Percentiles rank a stretch among this genome's conserved stretches.
Conservation (phyloP, 257 asterid species). For the Nicotiana tabacum region DNA sequence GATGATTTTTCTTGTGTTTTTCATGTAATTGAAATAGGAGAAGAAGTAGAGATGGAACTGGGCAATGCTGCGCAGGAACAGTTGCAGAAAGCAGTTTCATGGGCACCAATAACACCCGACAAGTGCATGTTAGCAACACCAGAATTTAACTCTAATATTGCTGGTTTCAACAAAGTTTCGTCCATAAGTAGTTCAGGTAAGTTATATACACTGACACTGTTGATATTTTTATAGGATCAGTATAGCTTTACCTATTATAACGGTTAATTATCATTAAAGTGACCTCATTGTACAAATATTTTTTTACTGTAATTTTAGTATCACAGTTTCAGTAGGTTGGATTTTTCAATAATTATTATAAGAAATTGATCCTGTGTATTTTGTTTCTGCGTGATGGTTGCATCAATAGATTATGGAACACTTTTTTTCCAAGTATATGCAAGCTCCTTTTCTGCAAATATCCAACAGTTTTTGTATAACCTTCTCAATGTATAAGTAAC, state of each 20-base stretch:
- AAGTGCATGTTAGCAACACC: background rate
- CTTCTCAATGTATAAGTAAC: background rate
- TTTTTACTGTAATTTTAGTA: background rate
- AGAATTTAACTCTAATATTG: background rate
- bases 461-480: background rate
- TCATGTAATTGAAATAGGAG: background rate
- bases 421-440: background rate
- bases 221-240: background rate
- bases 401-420: background rate
- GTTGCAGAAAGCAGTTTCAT: slow-evolving; percentile 2
- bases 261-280: background rate
- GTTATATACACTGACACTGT: background rate
- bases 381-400: background rate
- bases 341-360: background rate
- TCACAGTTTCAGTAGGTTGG: background rate
- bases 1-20: background rate
- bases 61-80: slow-evolving; percentile 3
- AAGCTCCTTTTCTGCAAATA: background rate
- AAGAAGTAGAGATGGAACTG: slow-evolving; percentile 6
- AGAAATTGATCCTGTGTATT: background rate
- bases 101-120: slow-evolving; percentile 20
- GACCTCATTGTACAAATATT: background rate
- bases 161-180: background rate
- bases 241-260: background rate
- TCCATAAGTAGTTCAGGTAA: background rate